A percentile compares a stretch with the other conserved stretches of the same genome.
phyloP scores from a whole-genome alignment of 495 filamentous ascomycete species.

The Arthonia radiata region DNA sequence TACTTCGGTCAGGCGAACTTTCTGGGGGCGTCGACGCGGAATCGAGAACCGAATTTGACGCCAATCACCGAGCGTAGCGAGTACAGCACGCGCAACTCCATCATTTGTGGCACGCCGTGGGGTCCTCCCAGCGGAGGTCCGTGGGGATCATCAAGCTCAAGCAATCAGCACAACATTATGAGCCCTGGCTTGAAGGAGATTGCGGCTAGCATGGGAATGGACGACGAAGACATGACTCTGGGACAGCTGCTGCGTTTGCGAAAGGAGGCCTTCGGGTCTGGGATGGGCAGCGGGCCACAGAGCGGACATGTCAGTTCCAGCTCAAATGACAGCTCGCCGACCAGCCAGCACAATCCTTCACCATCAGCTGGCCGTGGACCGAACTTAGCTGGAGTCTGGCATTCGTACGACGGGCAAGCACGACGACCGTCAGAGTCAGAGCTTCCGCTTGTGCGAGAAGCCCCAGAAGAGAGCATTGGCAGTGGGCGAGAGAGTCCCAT shows the following conservation, averaged over 20 bases:
- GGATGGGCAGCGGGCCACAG: too few relatives aligned
- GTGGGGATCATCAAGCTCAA: too few relatives aligned
- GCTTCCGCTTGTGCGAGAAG: too few relatives aligned
- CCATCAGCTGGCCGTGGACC: too few relatives aligned
- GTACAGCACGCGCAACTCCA: slow-evolving; percentile 80
- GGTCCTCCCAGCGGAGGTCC: slow-evolving; percentile 14
- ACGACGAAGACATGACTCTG: slow-evolving; percentile 44
- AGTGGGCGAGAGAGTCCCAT: too few relatives aligned
- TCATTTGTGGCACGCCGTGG: slow-evolving; percentile 46
- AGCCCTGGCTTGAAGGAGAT: slow-evolving; percentile 47
- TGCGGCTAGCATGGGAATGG: slow-evolving; percentile 25
- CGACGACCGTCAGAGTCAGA: too few relatives aligned
- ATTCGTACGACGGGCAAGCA: too few relatives aligned
- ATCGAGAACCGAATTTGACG: slow-evolving; percentile 69
- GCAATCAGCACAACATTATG: too few relatives aligned
- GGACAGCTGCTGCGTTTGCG: slow-evolving; percentile 46
- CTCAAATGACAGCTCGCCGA: slow-evolving; percentile 22
- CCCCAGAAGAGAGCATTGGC: too few relatives aligned
- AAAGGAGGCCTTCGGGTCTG: slow-evolving; percentile 52
- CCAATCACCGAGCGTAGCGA: slow-evolving; percentile 93
- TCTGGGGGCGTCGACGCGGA: slow-evolving; percentile 37
- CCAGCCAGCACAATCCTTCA: too few relatives aligned
- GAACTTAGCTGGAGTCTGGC: too few relatives aligned
- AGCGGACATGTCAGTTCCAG: slow-evolving; percentile 50
- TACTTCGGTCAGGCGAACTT: slow-evolving; percentile 86